Evolutionary conservation across 352 stramenopile species (phyloP), one percentile per base, ranked within the genome.

Genomic region (Phytopythium chamaehyphon): DNA sequence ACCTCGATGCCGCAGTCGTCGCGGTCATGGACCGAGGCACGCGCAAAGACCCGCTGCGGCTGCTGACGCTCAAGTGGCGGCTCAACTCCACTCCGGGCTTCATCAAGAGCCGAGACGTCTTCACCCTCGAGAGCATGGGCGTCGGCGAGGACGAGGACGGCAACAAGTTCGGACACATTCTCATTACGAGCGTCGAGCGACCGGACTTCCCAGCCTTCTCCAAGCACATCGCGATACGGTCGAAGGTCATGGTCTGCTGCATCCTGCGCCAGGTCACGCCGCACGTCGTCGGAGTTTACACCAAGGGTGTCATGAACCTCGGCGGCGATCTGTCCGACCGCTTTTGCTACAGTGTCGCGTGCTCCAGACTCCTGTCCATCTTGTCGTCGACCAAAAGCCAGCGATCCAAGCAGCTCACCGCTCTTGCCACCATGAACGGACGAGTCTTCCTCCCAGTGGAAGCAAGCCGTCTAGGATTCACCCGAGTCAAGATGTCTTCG

Each of bases 51-150:
- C 73, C 76, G 10, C 82, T 73, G 37, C 66, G 63, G 14, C 82
- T 76, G 47, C 48, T 86, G 0, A 47, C 74, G 5, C 59, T 88
- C 48, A 88, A 88, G 38, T 88, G 72, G 73, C 58, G 61, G 10
- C 26, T 67, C 0, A 52, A 52, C 1, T 47, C 71, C 24, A 64
- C 61, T 0, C 55, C 76, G 0, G 60, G 58, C 0, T 49, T 85
- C 31, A 67, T 81, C 44, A 66, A 66, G 31, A 55, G 71, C 36
- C 76, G 76, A 3, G 76, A 84, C 38, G 40, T 79, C 33, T 73
- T 63, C 39, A 69, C 61, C 5, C 61, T 88, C 11, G 76, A 88
- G 51, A 73, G 64, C 35, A 76, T 77, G 48, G 73, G 76, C 3
- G 64, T 71, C 0, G 58, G 49, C n/a, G 57, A 55, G 0, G 73